These are phyloP conservation scores for Chalciporus pseudorubinellus DNA, from an alignment of 768 basidiomycete species.

Conservation along the genomic window DNA sequence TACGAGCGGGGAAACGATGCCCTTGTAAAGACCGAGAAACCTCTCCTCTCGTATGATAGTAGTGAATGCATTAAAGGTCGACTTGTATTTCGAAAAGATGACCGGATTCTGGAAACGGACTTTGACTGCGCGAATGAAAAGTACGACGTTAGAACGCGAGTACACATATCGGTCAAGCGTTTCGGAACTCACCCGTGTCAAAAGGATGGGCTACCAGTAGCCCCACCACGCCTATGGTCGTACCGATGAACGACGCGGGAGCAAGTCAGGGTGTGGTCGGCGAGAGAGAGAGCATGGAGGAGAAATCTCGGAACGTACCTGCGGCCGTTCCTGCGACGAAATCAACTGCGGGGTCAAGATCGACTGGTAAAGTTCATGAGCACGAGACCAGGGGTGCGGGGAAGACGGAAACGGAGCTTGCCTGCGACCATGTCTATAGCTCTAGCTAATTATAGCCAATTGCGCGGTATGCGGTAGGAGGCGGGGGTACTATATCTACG, in stretches of 20 bases:
- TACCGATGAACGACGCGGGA: background rate
- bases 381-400: background rate
- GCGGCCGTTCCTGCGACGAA: slow-evolving; percentile 78
- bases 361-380: slow-evolving; percentile 14
- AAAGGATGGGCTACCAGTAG: slow-evolving; percentile 75
- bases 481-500: background rate
- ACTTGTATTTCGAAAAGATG: slow-evolving; percentile 54
- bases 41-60: slow-evolving; percentile 73
- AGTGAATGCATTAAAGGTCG: slow-evolving; percentile 60
- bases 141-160: background rate
- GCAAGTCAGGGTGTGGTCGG: background rate
- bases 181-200: slow-evolving; percentile 52
- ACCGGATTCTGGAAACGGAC: slow-evolving; percentile 73
- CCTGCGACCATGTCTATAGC: slow-evolving; percentile 23
- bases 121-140: slow-evolving; percentile 52
- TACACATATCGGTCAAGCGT: too few relatives aligned
- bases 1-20: slow-evolving; percentile 79
- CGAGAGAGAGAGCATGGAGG: too few relatives aligned
- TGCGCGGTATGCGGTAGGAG: too few relatives aligned
- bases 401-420: background rate
- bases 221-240: slow-evolving; percentile 50
- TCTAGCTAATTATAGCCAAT: background rate
- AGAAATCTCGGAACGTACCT: slow-evolving; percentile 29
- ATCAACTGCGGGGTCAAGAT: slow-evolving; percentile 64
- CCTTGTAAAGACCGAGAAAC: slow-evolving; percentile 68